Conservation (phyloP, 2,329 filamentous ascomycete species). For the Alternaria sp. region DNA sequence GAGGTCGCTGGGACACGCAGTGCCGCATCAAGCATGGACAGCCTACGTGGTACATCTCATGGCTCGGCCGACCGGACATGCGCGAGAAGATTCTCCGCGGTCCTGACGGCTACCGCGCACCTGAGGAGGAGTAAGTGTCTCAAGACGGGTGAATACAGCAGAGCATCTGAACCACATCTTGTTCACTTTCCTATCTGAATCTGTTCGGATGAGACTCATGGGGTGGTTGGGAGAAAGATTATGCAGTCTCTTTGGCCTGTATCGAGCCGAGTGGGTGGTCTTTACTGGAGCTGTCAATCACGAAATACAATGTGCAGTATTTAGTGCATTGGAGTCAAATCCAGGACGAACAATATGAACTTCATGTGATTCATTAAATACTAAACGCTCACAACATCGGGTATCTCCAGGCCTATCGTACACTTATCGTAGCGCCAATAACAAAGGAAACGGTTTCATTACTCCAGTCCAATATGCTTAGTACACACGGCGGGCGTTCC, state of each 20-base stretch:
- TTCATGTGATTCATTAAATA: slow-evolving; percentile 9
- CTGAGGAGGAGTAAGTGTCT: not conserved
- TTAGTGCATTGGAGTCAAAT: not conserved
- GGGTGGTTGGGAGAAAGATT: not conserved
- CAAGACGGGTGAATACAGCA: not conserved
- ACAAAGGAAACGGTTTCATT: slow-evolving; percentile 1
- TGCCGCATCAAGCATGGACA: slow-evolving; percentile 36
- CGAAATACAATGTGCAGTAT: not conserved
- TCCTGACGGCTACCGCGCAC: slow-evolving; percentile 10
- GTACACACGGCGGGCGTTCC: slow-evolving; percentile 55
- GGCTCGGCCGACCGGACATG: slow-evolving; percentile 28
- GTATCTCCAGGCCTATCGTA: slow-evolving; percentile 28
- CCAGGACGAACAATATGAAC: not conserved
- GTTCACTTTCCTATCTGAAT: not conserved
- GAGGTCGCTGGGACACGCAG: slow-evolving; percentile 33
- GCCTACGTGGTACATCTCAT: slow-evolving; percentile 43
- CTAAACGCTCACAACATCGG: slow-evolving; percentile 21
- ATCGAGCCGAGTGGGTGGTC: not conserved
- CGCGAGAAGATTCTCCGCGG: slow-evolving; percentile 25
- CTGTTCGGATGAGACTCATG: not conserved
- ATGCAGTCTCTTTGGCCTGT: not conserved
- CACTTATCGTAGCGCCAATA: slow-evolving; percentile 12
- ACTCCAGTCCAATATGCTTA: slow-evolving; percentile 13
- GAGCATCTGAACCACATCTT: not conserved
- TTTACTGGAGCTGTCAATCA: not conserved